phyloP scores from a whole-genome alignment of 148 eudicot species.

The Spergularia marina region DNA sequence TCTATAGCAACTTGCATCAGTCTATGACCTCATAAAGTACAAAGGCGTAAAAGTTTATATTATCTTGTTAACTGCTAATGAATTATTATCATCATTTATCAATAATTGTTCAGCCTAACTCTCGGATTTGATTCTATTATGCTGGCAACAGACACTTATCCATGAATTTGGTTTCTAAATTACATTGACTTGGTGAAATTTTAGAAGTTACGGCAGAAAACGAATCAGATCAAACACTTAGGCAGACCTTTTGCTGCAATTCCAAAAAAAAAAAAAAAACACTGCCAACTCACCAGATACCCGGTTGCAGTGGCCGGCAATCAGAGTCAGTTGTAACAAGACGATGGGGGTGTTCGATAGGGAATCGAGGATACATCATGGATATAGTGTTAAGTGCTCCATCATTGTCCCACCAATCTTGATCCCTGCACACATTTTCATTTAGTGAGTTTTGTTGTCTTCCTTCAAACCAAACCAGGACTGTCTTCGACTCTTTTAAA shows the following conservation, averaged over 20 bases:
- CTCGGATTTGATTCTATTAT: too few species aligned
- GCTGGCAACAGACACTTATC: too few species aligned
- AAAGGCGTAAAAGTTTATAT: not conserved
- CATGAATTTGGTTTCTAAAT: too few species aligned
- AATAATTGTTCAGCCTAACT: too few species aligned
- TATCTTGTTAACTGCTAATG: conserved; percentile 14
- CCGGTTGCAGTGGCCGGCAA: conserved; percentile 76
- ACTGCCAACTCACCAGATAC: conserved; percentile 63
- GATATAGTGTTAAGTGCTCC: conserved; percentile 90
- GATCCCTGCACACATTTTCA: conserved; percentile 58
- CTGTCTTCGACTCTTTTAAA: not conserved
- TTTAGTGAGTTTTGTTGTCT: not conserved
- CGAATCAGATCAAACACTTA: too few species aligned
- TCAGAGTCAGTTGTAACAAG: conserved; percentile 68
- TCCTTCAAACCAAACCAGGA: not conserved
- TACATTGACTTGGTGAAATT: too few species aligned
- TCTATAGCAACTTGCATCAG: not conserved
- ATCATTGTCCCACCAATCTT: conserved; percentile 98
- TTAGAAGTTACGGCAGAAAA: too few species aligned
- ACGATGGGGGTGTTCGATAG: conserved; percentile 68
- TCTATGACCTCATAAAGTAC: not conserved
- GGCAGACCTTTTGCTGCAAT: too few species aligned
- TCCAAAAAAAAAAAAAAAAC: not conserved
- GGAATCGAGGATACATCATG: conserved; percentile 88
- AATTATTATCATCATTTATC: conserved; percentile 11